Conservation (phyloP, 2,329 filamentous ascomycete genomes). For the Xylariaceae sp. region DNA sequence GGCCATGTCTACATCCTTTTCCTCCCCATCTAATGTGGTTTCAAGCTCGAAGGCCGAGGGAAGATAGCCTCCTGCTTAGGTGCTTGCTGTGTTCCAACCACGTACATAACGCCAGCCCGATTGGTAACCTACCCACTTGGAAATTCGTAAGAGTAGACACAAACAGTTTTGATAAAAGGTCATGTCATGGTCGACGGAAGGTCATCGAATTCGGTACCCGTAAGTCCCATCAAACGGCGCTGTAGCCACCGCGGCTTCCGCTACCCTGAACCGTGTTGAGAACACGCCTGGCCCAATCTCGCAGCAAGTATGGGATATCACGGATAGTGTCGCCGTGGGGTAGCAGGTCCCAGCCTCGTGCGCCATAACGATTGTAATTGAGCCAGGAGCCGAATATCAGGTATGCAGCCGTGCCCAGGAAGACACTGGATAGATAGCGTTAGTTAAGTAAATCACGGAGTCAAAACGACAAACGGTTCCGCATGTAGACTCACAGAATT, state of each 20-base stretch:
- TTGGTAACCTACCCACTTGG: background rate
- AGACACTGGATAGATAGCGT: slow-evolving; percentile 54
- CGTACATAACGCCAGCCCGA: background rate
- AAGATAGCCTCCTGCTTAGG: background rate
- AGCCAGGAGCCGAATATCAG: slow-evolving; percentile 98
- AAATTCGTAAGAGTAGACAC: background rate
- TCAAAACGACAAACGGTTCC: slow-evolving; percentile 5
- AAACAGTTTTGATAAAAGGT: background rate
- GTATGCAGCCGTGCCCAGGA: slow-evolving; percentile 80
- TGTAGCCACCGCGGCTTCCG: slow-evolving; percentile 85
- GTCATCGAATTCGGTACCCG: background rate
- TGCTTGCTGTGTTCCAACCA: background rate
- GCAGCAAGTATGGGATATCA: slow-evolving; percentile 85
- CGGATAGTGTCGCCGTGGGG: slow-evolving; percentile 89
- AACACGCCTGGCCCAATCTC: slow-evolving; percentile 77
- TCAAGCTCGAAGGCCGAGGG: background rate
- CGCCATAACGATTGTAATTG: slow-evolving; percentile 96
- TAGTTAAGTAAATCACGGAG: slow-evolving; percentile 17
- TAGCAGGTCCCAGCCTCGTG: slow-evolving; percentile 88
- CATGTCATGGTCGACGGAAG: background rate
- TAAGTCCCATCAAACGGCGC: slow-evolving; percentile 60
- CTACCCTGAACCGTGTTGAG: slow-evolving; percentile 79
- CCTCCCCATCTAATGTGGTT: slow-evolving; percentile 1
- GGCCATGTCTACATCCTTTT: background rate
- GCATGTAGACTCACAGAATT: slow-evolving; percentile 63